These are phyloP conservation scores for Cyberlindnera euphorbiiphila DNA, from an alignment of 805 yeast genomes.

Conservation along the genomic window DNA sequence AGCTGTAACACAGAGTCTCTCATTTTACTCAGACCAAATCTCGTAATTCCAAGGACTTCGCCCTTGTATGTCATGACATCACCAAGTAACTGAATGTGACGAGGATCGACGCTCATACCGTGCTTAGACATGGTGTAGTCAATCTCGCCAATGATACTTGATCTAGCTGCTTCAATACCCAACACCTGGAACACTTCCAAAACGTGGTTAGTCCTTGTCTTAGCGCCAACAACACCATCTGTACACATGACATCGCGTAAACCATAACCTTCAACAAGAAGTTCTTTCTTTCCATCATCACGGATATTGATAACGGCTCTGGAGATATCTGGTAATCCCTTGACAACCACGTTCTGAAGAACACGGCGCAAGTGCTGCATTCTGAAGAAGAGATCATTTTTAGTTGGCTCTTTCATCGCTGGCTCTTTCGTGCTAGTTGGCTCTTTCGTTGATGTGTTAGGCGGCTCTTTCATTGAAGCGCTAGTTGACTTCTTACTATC, in stretches of 20 bases:
- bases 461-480: slow-evolving; percentile 36
- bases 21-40: slow-evolving; percentile 98
- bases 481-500: slow-evolving; percentile 39
- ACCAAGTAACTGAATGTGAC: slow-evolving; percentile 95
- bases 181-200: slow-evolving; percentile 83
- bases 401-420: slow-evolving; percentile 34
- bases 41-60: slow-evolving; percentile 94
- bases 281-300: slow-evolving; percentile 81
- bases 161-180: slow-evolving; percentile 97
- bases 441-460: no score
- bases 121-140: slow-evolving; percentile 98
- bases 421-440: no score
- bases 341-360: slow-evolving; percentile 83
- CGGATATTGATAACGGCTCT: slow-evolving; percentile 95
- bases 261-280: slow-evolving; percentile 97
- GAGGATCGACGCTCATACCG: slow-evolving; percentile 99
- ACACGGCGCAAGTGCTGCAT: slow-evolving; percentile 87
- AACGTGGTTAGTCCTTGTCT: slow-evolving; percentile 88
- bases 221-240: slow-evolving; percentile 89
- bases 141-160: slow-evolving; percentile 89
- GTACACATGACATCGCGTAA: slow-evolving; percentile 94
- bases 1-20: slow-evolving; percentile 95
- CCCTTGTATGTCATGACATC: slow-evolving; percentile 99
- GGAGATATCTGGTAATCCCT: slow-evolving; percentile 86
- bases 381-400: slow-evolving; percentile 68